phyloP scores from a whole-genome alignment of 1,284 basidiomycete species.

The Phellopilus nigrolimitatus region DNA sequence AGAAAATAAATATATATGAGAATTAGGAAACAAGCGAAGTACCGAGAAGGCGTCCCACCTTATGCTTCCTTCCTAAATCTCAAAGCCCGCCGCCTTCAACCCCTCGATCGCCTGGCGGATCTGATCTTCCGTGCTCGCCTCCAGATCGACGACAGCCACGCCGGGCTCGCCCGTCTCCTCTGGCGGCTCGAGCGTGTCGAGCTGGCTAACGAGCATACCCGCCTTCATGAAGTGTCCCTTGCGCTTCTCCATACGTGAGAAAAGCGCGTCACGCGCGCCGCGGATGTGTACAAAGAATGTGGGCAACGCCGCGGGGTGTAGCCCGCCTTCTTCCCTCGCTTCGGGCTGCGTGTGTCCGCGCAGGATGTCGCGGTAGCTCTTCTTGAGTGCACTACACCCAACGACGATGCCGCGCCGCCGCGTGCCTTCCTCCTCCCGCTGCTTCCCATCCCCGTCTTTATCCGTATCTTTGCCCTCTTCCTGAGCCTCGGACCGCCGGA shows the following conservation, averaged over 20 bases:
- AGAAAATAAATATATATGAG: no score
- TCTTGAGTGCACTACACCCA: slow-evolving; percentile 85
- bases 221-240: slow-evolving; percentile 88
- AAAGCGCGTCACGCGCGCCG: slow-evolving; percentile 58
- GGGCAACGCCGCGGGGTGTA: slow-evolving; percentile 34
- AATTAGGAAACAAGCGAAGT: no score
- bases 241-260: slow-evolving; percentile 67
- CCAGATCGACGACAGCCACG: slow-evolving; percentile 63
- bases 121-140: slow-evolving; percentile 55
- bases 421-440: slow-evolving; percentile 28
- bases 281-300: slow-evolving; percentile 85
- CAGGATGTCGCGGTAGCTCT: slow-evolving; percentile 76
- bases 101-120: slow-evolving; percentile 33
- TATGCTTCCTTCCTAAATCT: no score
- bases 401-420: slow-evolving; percentile 57
- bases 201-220: slow-evolving; percentile 82
- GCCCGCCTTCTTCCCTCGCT: slow-evolving; percentile 23
- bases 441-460: no score
- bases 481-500: slow-evolving; percentile 41
- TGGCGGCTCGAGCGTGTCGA: slow-evolving; percentile 76
- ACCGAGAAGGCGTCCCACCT: no score
- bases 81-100: slow-evolving; percentile 12
- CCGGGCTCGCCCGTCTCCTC: slow-evolving; percentile 51
- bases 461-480: slow-evolving; percentile 25
- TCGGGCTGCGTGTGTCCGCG: slow-evolving; percentile 46